Evolutionary conservation across 2,329 filamentous ascomycete genomes (phyloP), one percentile per base, ranked within the genome.

Genomic region (Ustilaginoidea virens): DNA sequence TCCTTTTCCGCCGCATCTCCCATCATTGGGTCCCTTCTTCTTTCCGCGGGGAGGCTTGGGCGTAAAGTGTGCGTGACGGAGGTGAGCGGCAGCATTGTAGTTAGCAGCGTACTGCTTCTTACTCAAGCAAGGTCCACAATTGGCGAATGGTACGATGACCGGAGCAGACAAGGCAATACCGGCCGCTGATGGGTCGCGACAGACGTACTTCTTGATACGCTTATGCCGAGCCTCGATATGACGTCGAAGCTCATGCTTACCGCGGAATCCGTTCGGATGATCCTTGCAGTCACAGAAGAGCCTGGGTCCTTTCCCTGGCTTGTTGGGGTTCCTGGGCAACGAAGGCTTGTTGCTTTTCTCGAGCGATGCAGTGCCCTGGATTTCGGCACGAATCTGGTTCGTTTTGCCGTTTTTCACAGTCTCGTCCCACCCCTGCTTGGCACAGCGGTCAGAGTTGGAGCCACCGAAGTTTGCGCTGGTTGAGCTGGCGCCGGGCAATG

Each of bases 21-120:
- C 63, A 11, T 58, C 56, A 5, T 25, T 27, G 11, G 35, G 45
- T 12, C 36, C 42, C 42, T 54, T 58, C 25, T 53, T 56, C 42
- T 60, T 60, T 20, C 53, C 55, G 10, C 66, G 58, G 6, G 55
- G 46, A 2, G 56, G 47, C 51, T 69, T 70, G 29, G 61, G 76
- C 46, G 79, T 80, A 62, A 94, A 96, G 49, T 96, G 87, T 1
- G 79, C 78, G 28, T 87, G 74, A 23, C 86, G 70, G 7, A 96
- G 66, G 48, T 96, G 87, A 1, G 85, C 87, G 0, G 85, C 85
- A 1, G 86, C 87, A 44, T 96, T 96, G 56, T 96, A 94, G 56
- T 94, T 90, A 11, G 80, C 81, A 4, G 80, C 80, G 42, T 96
- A 96, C 33, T 70, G 67, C 60, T 93, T 94, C 31, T 66, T 58